A percentile compares a stretch with the other conserved stretches of the same genome.
Evolutionary conservation across 2,329 filamentous ascomycete genomes (phyloP).

Genomic region (Fusarium denticulatum): DNA sequence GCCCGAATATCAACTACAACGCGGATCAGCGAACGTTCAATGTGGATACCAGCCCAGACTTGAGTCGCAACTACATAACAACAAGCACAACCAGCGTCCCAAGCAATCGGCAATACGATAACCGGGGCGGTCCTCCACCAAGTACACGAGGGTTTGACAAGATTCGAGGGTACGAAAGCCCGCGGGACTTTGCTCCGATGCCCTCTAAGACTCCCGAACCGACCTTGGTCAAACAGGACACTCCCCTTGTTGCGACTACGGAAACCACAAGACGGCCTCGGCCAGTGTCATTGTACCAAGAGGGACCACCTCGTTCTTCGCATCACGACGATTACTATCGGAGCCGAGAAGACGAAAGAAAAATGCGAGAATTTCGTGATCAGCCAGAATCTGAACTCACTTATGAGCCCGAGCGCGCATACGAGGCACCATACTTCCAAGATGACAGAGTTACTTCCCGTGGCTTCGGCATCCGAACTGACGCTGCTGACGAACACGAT

Average conservation of each 20-base stretch:
- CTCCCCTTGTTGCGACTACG: slow-evolving; percentile 14
- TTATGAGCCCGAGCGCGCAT: slow-evolving; percentile 39
- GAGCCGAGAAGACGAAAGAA: slow-evolving; percentile 58
- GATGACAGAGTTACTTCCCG: slow-evolving; percentile 59
- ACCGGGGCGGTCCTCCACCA: slow-evolving; percentile 68
- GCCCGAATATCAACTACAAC: slow-evolving; percentile 64
- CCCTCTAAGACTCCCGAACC: slow-evolving; percentile 53
- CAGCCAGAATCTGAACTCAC: slow-evolving; percentile 49
- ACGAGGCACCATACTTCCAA: slow-evolving; percentile 51
- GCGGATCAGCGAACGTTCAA: slow-evolving; percentile 59
- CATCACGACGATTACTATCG: slow-evolving; percentile 62
- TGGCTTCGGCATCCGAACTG: slow-evolving; percentile 64
- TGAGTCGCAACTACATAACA: slow-evolving; percentile 54
- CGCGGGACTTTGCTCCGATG: slow-evolving; percentile 54
- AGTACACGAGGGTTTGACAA: slow-evolving; percentile 77
- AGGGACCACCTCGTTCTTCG: slow-evolving; percentile 54
- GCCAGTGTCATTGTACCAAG: slow-evolving; percentile 64
- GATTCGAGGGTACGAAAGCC: slow-evolving; percentile 63
- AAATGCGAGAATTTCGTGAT: slow-evolving; percentile 55
- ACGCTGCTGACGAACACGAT: slow-evolving; percentile 50
- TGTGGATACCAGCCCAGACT: slow-evolving; percentile 56
- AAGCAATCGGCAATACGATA: slow-evolving; percentile 51
- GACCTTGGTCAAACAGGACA: slow-evolving; percentile 35
- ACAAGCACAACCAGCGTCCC: slow-evolving; percentile 35
- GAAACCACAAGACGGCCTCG: slow-evolving; percentile 49